Evolutionary conservation across 2,329 filamentous ascomycete species (phyloP), one percentile per base, ranked within the genome.

Genomic region (Diplodia intermedia): DNA sequence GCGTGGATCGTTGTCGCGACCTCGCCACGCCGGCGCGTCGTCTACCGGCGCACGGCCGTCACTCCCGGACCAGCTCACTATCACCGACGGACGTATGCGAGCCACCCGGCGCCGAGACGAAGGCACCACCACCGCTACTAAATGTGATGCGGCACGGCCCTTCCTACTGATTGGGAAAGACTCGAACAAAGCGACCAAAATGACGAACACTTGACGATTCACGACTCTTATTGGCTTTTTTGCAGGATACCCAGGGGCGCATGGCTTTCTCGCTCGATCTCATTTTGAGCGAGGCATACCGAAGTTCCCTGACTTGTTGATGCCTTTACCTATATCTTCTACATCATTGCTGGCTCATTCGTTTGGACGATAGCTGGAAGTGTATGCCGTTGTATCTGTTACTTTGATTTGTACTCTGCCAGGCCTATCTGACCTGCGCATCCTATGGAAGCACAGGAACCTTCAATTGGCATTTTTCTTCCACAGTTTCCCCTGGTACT

Each of bases 1-100:
- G 65, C 65, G 12, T 66, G 65, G 65, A 54, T 66, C 20, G 40
- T 66, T 43, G 55, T 66, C 20, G 65, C 65, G 15, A 9, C 53
- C 4, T 38, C 38, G 1, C 65, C 65, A 2, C 65, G 65, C n/a
- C 18, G 53, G n/a, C 65, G 65, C 26, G 65, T 66, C 3, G 65
- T 66, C 31, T 66, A 66, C 31, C 23, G 65, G 5, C 54, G 65
- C 53, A 66, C 65, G 1, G 33, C 52, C 3, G 49, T 50, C 29
- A 29, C 54, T 12, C 40, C 65, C 18, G 23, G 54, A 9, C 55
- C 54, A 23, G 53, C 40, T 18, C 14, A 55, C n/a, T 52, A 60
- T 20, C 65, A 66, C 43, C 65, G 65, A 3, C 40, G 54, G 29
- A 33, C 65, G 18, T 66, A 66, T 18, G 54, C 40, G 29, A 36